Percentiles rank a stretch among this genome's conserved stretches.
phyloP scores from a whole-genome alignment of 1,284 basidiomycete genomes.

The Malassezia sympodialis region DNA sequence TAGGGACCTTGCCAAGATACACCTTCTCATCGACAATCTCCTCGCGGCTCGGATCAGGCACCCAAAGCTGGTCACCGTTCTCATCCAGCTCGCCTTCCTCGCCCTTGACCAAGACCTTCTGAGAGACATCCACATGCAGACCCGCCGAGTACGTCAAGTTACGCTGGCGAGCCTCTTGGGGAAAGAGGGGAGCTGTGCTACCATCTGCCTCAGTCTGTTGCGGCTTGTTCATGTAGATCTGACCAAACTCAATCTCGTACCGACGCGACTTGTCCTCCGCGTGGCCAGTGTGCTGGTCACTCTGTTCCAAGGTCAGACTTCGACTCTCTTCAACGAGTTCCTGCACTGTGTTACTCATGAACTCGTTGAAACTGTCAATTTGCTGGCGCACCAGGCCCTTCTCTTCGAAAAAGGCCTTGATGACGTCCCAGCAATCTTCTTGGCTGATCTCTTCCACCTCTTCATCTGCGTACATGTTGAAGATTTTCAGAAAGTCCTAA shows the following conservation, averaged over 20 bases:
- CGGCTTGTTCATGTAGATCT: conserved; percentile 90
- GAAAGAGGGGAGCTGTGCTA: conserved; percentile 81
- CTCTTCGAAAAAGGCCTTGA: conserved; percentile 89
- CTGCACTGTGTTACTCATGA: conserved; percentile 99
- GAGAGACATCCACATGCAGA: conserved; percentile 89
- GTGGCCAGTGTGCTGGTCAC: conserved; percentile 73
- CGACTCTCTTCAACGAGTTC: conserved; percentile 93
- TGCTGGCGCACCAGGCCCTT: conserved; percentile 97
- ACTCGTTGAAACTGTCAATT: conserved; percentile 96
- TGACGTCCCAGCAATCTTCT: conserved; percentile 51
- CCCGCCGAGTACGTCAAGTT: conserved; percentile 94
- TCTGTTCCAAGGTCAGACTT: conserved; percentile 88
- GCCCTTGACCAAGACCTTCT: conserved; percentile 67
- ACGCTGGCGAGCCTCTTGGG: conserved; percentile 89
- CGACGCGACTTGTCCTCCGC: conserved; percentile 58
- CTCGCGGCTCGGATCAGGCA: conserved; percentile 56
- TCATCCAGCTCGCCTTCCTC: conserved; percentile 60
- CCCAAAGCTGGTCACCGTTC: conserved; percentile 69
- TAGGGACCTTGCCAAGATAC: conserved; percentile 94
- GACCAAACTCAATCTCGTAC: conserved; percentile 93
- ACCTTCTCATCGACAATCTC: conserved; percentile 63
- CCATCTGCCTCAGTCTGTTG: conserved; percentile 94
- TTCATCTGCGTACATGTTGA: conserved; percentile 24
- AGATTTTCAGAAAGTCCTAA: background rate
- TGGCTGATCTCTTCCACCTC: conserved; percentile 42